These are phyloP conservation scores for Onygena corvina DNA, from an alignment of 2,329 filamentous ascomycete species.

Conservation along the genomic window DNA sequence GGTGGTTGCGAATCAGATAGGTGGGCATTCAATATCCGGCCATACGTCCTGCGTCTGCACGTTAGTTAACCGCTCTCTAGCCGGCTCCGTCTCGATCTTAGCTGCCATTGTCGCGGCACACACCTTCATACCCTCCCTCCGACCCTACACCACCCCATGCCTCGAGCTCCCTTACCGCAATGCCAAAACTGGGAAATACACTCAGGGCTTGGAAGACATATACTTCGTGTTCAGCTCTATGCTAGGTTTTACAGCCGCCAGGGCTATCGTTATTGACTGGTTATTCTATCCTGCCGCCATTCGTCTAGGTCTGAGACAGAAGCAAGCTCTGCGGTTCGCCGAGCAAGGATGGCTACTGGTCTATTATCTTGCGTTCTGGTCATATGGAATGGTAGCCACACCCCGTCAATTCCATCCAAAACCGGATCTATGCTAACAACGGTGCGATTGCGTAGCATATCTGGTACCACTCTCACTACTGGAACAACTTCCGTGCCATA, in stretches of 20 bases:
- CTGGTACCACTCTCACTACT: slow-evolving; percentile 65
- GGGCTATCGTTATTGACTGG: slow-evolving; percentile 79
- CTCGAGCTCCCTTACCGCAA: slow-evolving; percentile 79
- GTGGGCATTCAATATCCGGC: slow-evolving; percentile 39
- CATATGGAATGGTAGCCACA: slow-evolving; percentile 61
- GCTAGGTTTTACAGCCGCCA: slow-evolving; percentile 73
- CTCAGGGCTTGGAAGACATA: slow-evolving; percentile 65
- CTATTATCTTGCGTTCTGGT: slow-evolving; percentile 74
- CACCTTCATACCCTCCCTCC: slow-evolving; percentile 66
- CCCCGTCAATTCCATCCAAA: not conserved
- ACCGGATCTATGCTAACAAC: slow-evolving; percentile 4
- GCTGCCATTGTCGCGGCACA: slow-evolving; percentile 73
- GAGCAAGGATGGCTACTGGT: slow-evolving; percentile 87
- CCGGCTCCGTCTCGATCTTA: slow-evolving; percentile 74
- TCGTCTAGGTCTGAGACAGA: slow-evolving; percentile 61
- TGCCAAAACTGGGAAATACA: slow-evolving; percentile 54
- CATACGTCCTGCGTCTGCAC: not conserved
- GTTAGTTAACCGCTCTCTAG: slow-evolving; percentile 33
- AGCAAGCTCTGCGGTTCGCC: slow-evolving; percentile 70
- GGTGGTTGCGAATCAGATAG: slow-evolving; percentile 69
- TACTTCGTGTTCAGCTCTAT: slow-evolving; percentile 68
- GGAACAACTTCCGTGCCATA: slow-evolving; percentile 60
- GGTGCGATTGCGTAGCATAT: slow-evolving; percentile 51
- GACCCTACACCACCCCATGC: slow-evolving; percentile 72
- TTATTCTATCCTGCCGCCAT: slow-evolving; percentile 66